phyloP scores from a whole-genome alignment of 768 basidiomycete genomes.

The Termitomyces sp. region DNA sequence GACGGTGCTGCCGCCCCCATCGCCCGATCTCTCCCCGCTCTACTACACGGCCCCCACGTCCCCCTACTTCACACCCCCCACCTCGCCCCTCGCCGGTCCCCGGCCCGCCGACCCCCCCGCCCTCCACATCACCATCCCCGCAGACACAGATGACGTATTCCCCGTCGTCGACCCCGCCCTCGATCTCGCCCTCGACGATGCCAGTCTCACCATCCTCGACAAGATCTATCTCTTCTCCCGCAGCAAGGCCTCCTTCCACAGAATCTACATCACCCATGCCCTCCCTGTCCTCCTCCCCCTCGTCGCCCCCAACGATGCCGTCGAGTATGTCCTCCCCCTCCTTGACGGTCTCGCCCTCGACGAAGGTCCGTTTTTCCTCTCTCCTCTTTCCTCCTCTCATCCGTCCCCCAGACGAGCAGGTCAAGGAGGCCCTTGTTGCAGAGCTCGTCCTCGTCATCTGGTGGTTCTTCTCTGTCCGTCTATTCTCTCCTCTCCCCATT shows the following conservation, averaged over 20 bases:
- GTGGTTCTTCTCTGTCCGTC: conserved; percentile 79
- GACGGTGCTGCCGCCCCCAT: conserved; percentile 17
- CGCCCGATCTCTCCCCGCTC: conserved; percentile 29
- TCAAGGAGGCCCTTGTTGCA: conserved; percentile 82
- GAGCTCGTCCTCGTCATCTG: conserved; percentile 81
- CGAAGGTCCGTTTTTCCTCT: conserved; percentile 47
- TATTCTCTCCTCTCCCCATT: conserved; percentile 2
- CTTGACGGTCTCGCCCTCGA: conserved; percentile 81
- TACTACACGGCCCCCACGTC: conserved; percentile 48
- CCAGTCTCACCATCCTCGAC: conserved; percentile 79
- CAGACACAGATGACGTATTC: conserved; percentile 29
- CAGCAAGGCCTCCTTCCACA: conserved; percentile 56
- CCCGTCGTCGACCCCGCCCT: conserved; percentile 34
- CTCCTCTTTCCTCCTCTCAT: neutral
- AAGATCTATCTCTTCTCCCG: conserved; percentile 88
- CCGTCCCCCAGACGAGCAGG: conserved; percentile 61
- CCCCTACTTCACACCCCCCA: conserved; percentile 34
- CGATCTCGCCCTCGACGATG: conserved; percentile 49
- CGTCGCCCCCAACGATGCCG: conserved; percentile 81
- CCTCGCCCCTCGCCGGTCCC: conserved; percentile 29
- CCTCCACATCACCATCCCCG: conserved; percentile 17
- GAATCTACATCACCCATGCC: conserved; percentile 81
- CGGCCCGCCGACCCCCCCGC: conserved; percentile 2
- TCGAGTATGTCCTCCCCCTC: conserved; percentile 92
- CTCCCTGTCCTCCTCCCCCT: conserved; percentile 73